Base-by-base conservation (phyloP, 345 rosid species). In the Toxicodendron radicans region DNA sequence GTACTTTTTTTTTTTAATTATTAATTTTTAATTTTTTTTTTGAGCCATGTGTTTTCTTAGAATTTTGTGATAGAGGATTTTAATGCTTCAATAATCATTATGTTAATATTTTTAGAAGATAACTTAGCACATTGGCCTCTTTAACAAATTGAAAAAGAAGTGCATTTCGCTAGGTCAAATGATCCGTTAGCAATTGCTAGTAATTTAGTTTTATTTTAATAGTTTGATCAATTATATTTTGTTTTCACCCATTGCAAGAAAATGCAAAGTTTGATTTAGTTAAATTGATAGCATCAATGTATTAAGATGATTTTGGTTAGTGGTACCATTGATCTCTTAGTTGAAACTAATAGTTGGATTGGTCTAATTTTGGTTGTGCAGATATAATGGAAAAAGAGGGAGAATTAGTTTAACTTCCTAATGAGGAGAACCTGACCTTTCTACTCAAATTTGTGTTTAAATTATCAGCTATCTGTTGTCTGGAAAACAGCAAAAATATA, bases 1-100 rank as follows among this genome's bases (percentile, higher is more conserved):
- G 98, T 93, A 79, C 80, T 63, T 13, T n/a, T 14, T 17, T 8
- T 16, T 27, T 16, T 51, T n/a, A n/a, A n/a, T n/a, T n/a, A n/a
- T n/a, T n/a, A n/a, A n/a, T n/a, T n/a, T n/a, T n/a, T n/a, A n/a
- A n/a, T n/a, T n/a, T 1, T 27, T 1, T 27, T 68, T 68, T 18
- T 5, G 14, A 17, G 18, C 13, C 5, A 27, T 9, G 7, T 33
- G 5, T 64, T 64, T 64, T 49, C 51, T 32, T 27, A 27, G 13
- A 7, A 7, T 13, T 30, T 16, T 27, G 14, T 59, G 1, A 51
- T 51, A 10, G 33, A 35, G 38, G 10, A 0, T 21, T 11, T 21
- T 65, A 0, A 43, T 17, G 23, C 58, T 13, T 66, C 23, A 49
- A 49, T 66, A 27, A 48, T 41, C 43, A 5, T 38, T 38, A 0